Percentiles rank a stretch among this genome's conserved stretches.
These are phyloP conservation scores for Fusarium globosum DNA, from an alignment of 2,329 filamentous ascomycete species.

Conservation along the genomic window DNA sequence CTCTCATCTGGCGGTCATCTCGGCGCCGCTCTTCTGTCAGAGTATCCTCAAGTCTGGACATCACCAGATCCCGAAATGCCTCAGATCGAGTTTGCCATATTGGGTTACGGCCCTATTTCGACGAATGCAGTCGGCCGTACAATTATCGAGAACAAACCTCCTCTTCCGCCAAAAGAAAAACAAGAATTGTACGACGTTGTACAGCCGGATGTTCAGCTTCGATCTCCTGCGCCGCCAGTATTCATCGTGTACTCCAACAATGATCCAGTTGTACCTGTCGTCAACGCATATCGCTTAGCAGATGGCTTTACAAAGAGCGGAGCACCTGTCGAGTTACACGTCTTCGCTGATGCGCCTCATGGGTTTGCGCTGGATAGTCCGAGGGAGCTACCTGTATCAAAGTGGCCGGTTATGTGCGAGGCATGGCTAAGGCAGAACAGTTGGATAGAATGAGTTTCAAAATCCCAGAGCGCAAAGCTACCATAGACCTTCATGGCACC, in stretches of 20 bases:
- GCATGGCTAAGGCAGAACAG: conserved; percentile 31
- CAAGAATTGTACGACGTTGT: conserved; percentile 35
- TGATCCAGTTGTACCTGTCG: conserved; percentile 35
- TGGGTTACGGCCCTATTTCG: conserved; percentile 39
- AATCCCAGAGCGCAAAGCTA: too few relatives aligned
- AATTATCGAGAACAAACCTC: conserved; percentile 35
- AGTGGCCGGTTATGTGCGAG: conserved; percentile 39
- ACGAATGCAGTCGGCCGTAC: conserved; percentile 37
- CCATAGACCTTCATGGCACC: accelerated
- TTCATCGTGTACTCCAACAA: conserved; percentile 43
- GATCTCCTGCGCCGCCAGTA: conserved; percentile 12
- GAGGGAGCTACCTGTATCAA: conserved; percentile 28
- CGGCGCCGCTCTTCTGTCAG: conserved; percentile 33
- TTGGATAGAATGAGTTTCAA: conserved; percentile 3
- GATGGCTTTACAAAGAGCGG: conserved; percentile 22
- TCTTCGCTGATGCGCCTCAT: conserved; percentile 41
- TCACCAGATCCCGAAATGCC: conserved; percentile 26
- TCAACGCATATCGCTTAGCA: conserved; percentile 37
- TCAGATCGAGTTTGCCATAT: conserved; percentile 24
- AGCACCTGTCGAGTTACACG: conserved; percentile 34
- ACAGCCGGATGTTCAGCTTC: conserved; percentile 36
- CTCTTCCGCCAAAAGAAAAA: conserved; percentile 35
- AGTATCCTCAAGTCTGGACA: conserved; percentile 35
- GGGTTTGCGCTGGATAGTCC: conserved; percentile 36
- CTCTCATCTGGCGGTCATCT: conserved; percentile 41